Conservation (phyloP, 1,284 basidiomycete genomes). For the Malassezia japonica region DNA sequence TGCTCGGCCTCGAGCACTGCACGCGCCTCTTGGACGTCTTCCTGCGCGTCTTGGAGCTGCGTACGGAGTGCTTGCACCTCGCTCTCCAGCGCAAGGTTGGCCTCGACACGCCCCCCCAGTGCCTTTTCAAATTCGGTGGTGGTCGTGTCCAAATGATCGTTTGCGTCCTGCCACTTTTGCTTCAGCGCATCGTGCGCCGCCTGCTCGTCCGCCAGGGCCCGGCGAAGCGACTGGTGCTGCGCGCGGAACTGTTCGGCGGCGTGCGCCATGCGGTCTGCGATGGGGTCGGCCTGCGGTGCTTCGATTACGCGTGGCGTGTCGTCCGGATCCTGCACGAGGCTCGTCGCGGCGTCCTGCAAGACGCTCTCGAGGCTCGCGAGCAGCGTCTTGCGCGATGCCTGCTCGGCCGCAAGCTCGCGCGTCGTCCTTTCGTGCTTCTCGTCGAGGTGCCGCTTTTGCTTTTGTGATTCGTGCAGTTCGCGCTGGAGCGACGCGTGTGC, state of each 20-base stretch:
- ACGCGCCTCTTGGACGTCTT: background rate
- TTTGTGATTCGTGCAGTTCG: too few relatives aligned
- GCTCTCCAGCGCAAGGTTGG: background rate
- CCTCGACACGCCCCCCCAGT: background rate
- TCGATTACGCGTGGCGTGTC: too few relatives aligned
- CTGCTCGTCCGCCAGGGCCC: background rate
- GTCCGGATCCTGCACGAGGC: too few relatives aligned
- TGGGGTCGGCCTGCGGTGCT: too few relatives aligned
- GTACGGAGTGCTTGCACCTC: background rate
- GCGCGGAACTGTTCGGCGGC: background rate
- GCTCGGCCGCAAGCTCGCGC: too few relatives aligned
- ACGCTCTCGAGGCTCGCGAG: too few relatives aligned
- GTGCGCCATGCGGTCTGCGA: background rate
- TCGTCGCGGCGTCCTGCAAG: too few relatives aligned
- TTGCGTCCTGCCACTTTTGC: too few relatives aligned
- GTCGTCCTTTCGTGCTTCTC: too few relatives aligned
- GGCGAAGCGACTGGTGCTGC: background rate
- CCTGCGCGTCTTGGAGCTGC: background rate
- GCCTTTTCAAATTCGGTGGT: background rate
- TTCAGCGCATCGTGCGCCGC: background rate
- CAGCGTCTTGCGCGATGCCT: too few relatives aligned
- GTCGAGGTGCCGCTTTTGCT: too few relatives aligned
- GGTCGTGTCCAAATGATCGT: background rate
- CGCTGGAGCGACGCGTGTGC: too few relatives aligned
- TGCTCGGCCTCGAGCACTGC: constrained; percentile 1